Evolutionary conservation across 768 basidiomycete genomes (phyloP), one percentile per base, ranked within the genome.

Genomic region (Chalciporus chontae): DNA sequence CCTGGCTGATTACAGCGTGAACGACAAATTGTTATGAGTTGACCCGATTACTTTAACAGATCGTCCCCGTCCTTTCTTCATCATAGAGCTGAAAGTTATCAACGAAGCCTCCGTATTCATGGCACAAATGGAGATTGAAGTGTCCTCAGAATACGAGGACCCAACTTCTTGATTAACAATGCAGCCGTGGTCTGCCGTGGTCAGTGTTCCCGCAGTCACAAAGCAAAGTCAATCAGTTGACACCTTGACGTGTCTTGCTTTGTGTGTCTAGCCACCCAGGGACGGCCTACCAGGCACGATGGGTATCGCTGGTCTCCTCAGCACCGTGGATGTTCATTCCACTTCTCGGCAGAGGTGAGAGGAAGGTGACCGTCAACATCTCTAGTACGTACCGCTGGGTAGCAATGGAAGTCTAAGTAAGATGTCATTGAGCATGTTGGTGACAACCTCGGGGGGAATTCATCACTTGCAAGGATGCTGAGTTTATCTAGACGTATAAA

Each of bases 151-250:
- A 34, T 24, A 7, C 40, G 47, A 5, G 69, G 68, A 6, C 53
- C 71, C 10, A 69, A 70, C 56, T 71, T 69, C 40, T 57, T 73
- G 34, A 52, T 69, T 47, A 73, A 70, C 57, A 71, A 70, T 38
- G 69, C 71, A 11, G 69, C 53, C 0, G 58, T 70, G 27, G 70
- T 70, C 71, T 10, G 69, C 53, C 0, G 58, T 70, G 27, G 70
- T 70, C 47, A 18, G 71, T 60, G 18, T 13, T 44, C 40, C 26
- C 40, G 27, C 1, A 8, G 19, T 23, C 15, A 37, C 24, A 19
- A 13, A 29, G 42, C 29, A 41, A 26, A 10, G 27, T 29, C 7
- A 4, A 26, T 11, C 15, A 5, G 6, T 38, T 23, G 27, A 14
- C 40, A 5, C 15, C 8, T 29, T 31, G 6, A 26, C 24, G 21